Evolutionary conservation across 225 moss, liverwort and hornwort species (phyloP).

Genomic region (Bryoerythrophyllum caledonicum): DNA sequence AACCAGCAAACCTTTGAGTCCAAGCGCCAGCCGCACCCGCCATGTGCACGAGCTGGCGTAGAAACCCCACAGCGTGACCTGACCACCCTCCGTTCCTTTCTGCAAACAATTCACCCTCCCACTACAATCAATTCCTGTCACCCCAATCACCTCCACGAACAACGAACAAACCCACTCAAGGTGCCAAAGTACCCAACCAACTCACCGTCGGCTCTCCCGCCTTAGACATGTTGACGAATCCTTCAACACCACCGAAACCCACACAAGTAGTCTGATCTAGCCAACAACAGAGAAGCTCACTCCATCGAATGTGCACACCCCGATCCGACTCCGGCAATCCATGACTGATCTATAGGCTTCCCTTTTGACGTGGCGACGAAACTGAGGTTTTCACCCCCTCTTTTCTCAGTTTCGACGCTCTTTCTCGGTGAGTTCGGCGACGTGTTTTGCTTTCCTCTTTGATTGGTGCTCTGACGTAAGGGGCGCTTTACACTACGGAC

Average conservation of each 20-base stretch:
- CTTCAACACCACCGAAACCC: too few relatives aligned
- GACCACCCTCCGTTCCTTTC: conserved; percentile 27
- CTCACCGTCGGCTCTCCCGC: conserved; percentile 10
- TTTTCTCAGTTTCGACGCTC: too few relatives aligned
- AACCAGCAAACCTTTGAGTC: conserved; percentile 60
- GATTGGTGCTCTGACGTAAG: too few relatives aligned
- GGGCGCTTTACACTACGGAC: too few relatives aligned
- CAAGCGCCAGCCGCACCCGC: conserved; percentile 83
- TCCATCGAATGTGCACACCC: too few relatives aligned
- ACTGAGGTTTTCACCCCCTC: too few relatives aligned
- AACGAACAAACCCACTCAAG: background rate
- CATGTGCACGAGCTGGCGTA: conserved; percentile 63
- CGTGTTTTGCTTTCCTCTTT: too few relatives aligned
- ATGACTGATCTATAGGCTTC: too few relatives aligned
- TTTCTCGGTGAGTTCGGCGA: too few relatives aligned
- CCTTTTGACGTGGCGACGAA: too few relatives aligned
- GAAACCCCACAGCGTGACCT: conserved; percentile 56
- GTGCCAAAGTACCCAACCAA: background rate
- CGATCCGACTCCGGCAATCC: too few relatives aligned
- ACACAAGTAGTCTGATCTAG: background rate
- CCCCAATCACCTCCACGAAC: background rate
- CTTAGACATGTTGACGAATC: conserved; percentile 18
- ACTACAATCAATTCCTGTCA: background rate
- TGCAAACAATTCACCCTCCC: conserved; percentile 12
- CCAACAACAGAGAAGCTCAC: too few relatives aligned